These are phyloP conservation scores for Myotisia sp. DNA, from an alignment of 2,329 filamentous ascomycete species.

Conservation along the genomic window DNA sequence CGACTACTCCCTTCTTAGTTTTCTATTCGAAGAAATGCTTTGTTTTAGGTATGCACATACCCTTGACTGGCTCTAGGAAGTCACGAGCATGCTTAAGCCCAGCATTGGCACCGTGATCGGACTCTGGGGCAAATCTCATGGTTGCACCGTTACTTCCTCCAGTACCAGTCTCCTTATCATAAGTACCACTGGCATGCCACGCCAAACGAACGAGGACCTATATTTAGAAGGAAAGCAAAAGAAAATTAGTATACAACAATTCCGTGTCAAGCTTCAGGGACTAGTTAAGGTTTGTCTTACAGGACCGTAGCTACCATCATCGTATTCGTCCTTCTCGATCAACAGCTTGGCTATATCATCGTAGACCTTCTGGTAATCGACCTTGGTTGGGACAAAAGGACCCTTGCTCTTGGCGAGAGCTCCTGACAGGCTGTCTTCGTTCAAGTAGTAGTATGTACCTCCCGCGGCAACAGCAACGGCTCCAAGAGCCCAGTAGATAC, in stretches of 20 bases:
- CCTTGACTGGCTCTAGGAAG: constrained; percentile 85
- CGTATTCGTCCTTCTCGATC: constrained; percentile 85
- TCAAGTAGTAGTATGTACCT: constrained; percentile 52
- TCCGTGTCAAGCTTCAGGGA: no score
- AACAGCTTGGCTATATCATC: constrained; percentile 65
- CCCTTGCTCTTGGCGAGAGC: constrained; percentile 38
- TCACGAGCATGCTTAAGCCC: constrained; percentile 74
- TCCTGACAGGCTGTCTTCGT: constrained; percentile 33
- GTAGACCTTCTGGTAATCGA: constrained; percentile 93
- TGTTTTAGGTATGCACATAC: constrained; percentile 31
- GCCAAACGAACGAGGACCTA: constrained; percentile 67
- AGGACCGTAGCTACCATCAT: constrained; percentile 90
- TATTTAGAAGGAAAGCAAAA: constrained; percentile 2
- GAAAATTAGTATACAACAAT: no score
- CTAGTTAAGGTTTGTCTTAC: no score
- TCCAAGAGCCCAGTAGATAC: constrained; percentile 45
- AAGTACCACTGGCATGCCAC: constrained; percentile 91
- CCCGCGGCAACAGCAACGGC: constrained; percentile 47
- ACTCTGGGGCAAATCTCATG: constrained; percentile 87
- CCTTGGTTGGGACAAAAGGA: constrained; percentile 58
- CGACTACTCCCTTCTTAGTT: no score
- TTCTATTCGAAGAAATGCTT: no score
- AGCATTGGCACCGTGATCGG: constrained; percentile 83
- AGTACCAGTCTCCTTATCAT: constrained; percentile 71
- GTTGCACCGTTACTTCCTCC: constrained; percentile 93